Percentiles rank a stretch among this genome's conserved stretches.
Evolutionary conservation across 805 yeast species (phyloP).

Genomic region (Lipomyces sp.): DNA sequence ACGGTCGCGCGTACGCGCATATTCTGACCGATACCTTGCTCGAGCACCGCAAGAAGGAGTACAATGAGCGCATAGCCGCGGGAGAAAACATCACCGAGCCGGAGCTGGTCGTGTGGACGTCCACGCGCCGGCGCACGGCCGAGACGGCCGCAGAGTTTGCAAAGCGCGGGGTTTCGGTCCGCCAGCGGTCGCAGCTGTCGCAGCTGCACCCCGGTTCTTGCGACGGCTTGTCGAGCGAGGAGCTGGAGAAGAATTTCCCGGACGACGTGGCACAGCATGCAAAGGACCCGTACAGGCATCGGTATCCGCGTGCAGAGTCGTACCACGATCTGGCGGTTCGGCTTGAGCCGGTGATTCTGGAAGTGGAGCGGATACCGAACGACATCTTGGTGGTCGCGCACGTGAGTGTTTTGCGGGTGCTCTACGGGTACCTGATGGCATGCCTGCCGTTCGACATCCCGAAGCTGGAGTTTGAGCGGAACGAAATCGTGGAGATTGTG

Average conservation of each 20-base stretch:
- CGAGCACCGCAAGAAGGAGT: conserved; percentile 35
- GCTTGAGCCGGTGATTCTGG: conserved; percentile 87
- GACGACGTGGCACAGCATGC: conserved; percentile 62
- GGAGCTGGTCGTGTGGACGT: conserved; percentile 87
- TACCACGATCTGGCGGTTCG: conserved; percentile 95
- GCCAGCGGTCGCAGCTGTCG: conserved; percentile 77
- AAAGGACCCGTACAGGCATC: conserved; percentile 85
- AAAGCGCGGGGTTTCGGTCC: conserved; percentile 58
- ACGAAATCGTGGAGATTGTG: conserved; percentile 80
- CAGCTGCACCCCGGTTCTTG: conserved; percentile 88
- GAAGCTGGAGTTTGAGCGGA: conserved; percentile 65
- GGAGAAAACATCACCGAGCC: conserved; percentile 9
- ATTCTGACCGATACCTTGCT: conserved; percentile 58
- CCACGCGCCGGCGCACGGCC: conserved; percentile 78
- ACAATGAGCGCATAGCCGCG: conserved; percentile 7
- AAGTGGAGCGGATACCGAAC: conserved; percentile 80
- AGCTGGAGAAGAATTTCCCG: conserved; percentile 60
- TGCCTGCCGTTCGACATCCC: conserved; percentile 86
- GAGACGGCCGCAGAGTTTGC: conserved; percentile 73
- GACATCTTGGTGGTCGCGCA: conserved; percentile 90
- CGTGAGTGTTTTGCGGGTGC: conserved; percentile 80
- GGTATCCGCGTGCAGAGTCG: conserved; percentile 89
- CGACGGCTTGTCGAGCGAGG: conserved; percentile 62
- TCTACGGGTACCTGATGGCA: conserved; percentile 94
- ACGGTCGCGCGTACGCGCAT: conserved; percentile 65